phyloP scores from a whole-genome alignment of 2,329 filamentous ascomycete species.

The Aspergillus uvarum region DNA sequence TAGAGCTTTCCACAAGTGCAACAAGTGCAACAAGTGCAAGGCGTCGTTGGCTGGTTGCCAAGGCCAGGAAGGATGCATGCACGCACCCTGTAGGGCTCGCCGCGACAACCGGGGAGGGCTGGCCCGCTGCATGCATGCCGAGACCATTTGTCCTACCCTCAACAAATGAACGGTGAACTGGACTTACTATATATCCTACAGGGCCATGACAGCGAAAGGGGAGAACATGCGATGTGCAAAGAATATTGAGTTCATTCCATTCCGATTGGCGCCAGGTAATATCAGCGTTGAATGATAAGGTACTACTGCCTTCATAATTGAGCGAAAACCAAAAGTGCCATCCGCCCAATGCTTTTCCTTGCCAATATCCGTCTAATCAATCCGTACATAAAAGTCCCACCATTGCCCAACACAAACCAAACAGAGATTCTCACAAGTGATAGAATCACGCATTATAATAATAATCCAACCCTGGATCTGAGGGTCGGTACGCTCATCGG shows the following conservation, averaged over 20 bases:
- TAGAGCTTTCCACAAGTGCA: too few species aligned
- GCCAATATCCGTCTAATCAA: neutral
- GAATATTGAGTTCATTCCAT: neutral
- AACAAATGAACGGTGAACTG: too few species aligned
- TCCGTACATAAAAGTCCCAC: neutral
- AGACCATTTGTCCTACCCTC: neutral
- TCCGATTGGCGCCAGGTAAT: neutral
- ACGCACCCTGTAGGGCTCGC: neutral
- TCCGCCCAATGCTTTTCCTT: neutral
- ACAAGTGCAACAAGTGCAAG: too few species aligned
- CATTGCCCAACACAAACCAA: neutral
- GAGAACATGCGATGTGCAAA: neutral
- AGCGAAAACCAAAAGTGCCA: neutral
- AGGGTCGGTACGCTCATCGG: slow-evolving; percentile 5
- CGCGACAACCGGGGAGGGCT: neutral
- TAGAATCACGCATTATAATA: slow-evolving; percentile 1
- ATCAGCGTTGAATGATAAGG: neutral
- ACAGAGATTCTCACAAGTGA: neutral
- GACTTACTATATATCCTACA: too few species aligned
- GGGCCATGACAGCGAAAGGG: too few species aligned
- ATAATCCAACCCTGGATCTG: neutral
- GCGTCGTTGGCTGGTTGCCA: neutral
- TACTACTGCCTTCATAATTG: neutral
- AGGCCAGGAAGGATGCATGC: neutral
- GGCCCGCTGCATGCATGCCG: neutral